phyloP scores from a whole-genome alignment of 2,329 filamentous ascomycete genomes.

The Beauveria australis region DNA sequence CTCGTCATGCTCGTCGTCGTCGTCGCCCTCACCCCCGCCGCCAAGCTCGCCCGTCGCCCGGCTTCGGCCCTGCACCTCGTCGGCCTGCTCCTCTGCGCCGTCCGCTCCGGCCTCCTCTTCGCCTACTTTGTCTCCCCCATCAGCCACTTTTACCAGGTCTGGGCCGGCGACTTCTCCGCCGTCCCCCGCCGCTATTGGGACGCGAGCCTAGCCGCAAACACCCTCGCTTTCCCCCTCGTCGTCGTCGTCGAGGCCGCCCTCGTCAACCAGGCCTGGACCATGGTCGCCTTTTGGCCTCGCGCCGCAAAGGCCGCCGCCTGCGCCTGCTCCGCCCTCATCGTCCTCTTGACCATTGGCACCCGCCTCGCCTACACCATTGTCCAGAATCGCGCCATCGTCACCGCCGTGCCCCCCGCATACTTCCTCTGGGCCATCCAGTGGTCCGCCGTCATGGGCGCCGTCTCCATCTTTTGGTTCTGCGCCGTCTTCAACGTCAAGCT shows the following conservation, averaged over 20 bases:
- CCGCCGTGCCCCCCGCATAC: slow-evolving; percentile 15
- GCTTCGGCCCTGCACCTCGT: slow-evolving; percentile 59
- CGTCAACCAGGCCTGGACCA: slow-evolving; percentile 43
- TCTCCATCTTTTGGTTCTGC: slow-evolving; percentile 45
- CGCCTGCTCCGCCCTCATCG: slow-evolving; percentile 27
- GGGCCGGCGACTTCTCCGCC: slow-evolving; percentile 43
- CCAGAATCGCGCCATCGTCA: slow-evolving; percentile 26
- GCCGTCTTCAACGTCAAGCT: slow-evolving; percentile 47
- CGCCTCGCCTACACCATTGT: slow-evolving; percentile 27
- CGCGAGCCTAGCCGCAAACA: slow-evolving; percentile 31
- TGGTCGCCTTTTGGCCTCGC: slow-evolving; percentile 40
- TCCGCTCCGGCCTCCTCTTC: slow-evolving; percentile 49
- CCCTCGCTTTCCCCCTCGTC: slow-evolving; percentile 35
- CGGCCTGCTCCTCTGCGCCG: slow-evolving; percentile 51
- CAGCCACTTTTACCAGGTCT: slow-evolving; percentile 52
- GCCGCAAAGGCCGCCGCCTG: slow-evolving; percentile 24
- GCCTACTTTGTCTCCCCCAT: slow-evolving; percentile 55
- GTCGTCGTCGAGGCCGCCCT: slow-evolving; percentile 39
- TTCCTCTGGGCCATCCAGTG: slow-evolving; percentile 31
- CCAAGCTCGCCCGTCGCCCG: slow-evolving; percentile 56
- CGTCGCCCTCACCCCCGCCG: slow-evolving; percentile 55
- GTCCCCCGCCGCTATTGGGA: slow-evolving; percentile 33
- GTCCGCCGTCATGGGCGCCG: slow-evolving; percentile 30
- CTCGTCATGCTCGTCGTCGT: slow-evolving; percentile 57
- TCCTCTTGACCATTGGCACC: slow-evolving; percentile 23